Conservation (phyloP, 768 basidiomycete species). For the Wakefieldia striispora region DNA sequence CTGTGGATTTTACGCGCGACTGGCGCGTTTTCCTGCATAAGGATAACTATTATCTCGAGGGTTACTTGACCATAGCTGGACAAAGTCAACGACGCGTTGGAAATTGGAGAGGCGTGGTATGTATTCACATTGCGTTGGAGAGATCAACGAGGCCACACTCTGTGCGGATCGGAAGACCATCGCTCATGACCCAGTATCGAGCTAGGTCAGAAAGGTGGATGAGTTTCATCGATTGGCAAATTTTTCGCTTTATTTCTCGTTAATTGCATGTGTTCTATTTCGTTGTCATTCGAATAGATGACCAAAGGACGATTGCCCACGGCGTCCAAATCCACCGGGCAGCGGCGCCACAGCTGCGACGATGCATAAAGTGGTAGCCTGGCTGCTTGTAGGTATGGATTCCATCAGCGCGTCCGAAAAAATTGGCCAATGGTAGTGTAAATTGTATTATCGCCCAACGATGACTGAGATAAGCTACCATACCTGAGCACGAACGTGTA, state of each 20-base stretch:
- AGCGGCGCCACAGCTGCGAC: too few relatives aligned
- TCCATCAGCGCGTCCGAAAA: slow-evolving; percentile 8
- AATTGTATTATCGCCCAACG: neutral
- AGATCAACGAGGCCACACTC: slow-evolving; percentile 20
- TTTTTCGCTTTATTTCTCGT: neutral
- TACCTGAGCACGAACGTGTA: slow-evolving; percentile 22
- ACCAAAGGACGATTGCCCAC: slow-evolving; percentile 20
- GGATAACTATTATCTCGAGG: slow-evolving; percentile 20
- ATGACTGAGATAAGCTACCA: neutral
- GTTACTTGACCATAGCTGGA: slow-evolving; percentile 20
- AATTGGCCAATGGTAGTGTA: slow-evolving; percentile 4
- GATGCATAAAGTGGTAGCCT: too few relatives aligned
- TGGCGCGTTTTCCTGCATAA: slow-evolving; percentile 5
- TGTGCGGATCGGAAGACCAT: too few relatives aligned
- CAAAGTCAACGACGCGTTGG: slow-evolving; percentile 22
- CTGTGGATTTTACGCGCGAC: slow-evolving; percentile 23
- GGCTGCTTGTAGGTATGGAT: too few relatives aligned
- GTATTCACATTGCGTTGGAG: slow-evolving; percentile 26
- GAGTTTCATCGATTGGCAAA: slow-evolving; percentile 28
- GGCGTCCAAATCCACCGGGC: slow-evolving; percentile 38
- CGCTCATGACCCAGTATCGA: too few relatives aligned
- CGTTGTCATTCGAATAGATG: neutral
- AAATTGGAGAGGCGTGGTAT: slow-evolving; percentile 22
- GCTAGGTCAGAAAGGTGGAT: slow-evolving; percentile 2
- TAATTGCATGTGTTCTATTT: too few relatives aligned